These are phyloP conservation scores for Arthroderma uncinatum DNA, from an alignment of 2,329 filamentous ascomycete genomes.

Conservation along the genomic window DNA sequence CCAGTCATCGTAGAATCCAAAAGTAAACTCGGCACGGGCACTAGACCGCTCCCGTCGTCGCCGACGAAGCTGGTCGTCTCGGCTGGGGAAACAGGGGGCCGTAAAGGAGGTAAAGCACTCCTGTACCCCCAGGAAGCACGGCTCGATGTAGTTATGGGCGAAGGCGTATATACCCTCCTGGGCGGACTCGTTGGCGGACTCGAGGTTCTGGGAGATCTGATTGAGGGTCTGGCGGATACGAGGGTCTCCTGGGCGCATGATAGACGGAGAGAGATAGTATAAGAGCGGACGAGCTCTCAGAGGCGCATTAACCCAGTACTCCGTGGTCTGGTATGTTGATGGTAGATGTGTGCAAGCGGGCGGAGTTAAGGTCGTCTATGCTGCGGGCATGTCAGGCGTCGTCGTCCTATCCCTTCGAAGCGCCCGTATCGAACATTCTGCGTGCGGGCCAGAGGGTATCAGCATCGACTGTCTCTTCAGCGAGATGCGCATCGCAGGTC, in stretches of 20 bases:
- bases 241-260: constrained; percentile 60
- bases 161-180: constrained; percentile 84
- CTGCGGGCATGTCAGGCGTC: neutral
- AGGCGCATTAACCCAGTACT: too few relatives aligned
- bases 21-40: constrained; percentile 66
- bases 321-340: neutral
- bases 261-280: constrained; percentile 22
- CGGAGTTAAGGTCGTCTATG: neutral
- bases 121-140: constrained; percentile 60
- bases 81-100: constrained; percentile 56
- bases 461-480: neutral
- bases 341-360: neutral
- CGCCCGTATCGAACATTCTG: neutral
- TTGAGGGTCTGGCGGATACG: constrained; percentile 89
- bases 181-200: constrained; percentile 82
- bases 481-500: neutral
- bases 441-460: neutral
- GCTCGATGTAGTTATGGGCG: constrained; percentile 71
- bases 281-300: neutral
- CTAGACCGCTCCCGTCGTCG: constrained; percentile 48
- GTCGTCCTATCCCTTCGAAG: neutral
- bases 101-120: constrained; percentile 59
- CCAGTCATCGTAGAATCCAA: constrained; percentile 99
- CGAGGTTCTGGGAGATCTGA: constrained; percentile 80
- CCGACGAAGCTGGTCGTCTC: constrained; percentile 62